Evolutionary conservation across 495 filamentous ascomycete genomes (phyloP).

Genomic region (Penicillium goetzii): DNA sequence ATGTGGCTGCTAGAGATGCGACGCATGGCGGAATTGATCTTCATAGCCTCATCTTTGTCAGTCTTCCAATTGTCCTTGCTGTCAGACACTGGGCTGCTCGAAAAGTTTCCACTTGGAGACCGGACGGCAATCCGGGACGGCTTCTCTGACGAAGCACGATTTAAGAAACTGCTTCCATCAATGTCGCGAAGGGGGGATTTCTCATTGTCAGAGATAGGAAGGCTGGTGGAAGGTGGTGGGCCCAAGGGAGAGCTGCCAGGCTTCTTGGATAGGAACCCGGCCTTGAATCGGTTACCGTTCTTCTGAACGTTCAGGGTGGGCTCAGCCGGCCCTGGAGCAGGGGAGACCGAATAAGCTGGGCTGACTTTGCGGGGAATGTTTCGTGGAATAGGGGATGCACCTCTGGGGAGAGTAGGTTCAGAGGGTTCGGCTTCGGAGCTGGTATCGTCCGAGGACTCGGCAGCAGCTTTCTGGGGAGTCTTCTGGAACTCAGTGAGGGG

Average conservation of each 20-base stretch:
- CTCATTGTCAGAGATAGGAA: conserved; percentile 66
- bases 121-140: conserved; percentile 54
- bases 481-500: conserved; percentile 85
- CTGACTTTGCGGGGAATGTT: conserved; percentile 45
- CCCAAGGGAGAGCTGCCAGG: conserved; percentile 62
- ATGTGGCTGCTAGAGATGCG: conserved; percentile 51
- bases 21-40: conserved; percentile 67
- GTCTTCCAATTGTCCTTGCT: conserved; percentile 51
- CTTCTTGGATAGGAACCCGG: conserved; percentile 86
- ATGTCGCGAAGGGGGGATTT: conserved; percentile 70
- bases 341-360: conserved; percentile 36
- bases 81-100: conserved; percentile 45
- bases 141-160: conserved; percentile 54
- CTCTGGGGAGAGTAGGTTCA: conserved; percentile 40
- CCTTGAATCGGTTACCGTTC: conserved; percentile 83
- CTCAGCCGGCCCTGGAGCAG: conserved; percentile 37
- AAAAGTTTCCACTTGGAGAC: conserved; percentile 52
- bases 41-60: conserved; percentile 60
- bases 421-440: conserved; percentile 46
- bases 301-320: conserved; percentile 43
- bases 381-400: conserved; percentile 51
- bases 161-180: conserved; percentile 60
- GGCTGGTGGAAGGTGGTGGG: conserved; percentile 60
- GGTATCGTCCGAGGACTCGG: conserved; percentile 47
- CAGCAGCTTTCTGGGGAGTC: conserved; percentile 68